A percentile compares a stretch with the other conserved stretches of the same genome.
Conservation (phyloP, 2,329 filamentous ascomycete genomes). For the Xylaria sp. region DNA sequence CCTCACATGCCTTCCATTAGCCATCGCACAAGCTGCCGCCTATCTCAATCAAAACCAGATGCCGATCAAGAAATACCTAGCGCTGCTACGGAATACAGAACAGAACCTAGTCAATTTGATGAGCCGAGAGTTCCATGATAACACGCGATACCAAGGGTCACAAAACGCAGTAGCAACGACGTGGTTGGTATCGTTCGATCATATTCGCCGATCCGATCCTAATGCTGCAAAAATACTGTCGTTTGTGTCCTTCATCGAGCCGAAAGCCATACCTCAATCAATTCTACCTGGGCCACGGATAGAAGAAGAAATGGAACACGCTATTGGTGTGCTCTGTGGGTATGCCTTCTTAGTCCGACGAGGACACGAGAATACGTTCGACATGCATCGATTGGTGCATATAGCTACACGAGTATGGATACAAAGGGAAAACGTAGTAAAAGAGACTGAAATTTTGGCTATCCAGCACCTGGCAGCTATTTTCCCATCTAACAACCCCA, state of each 20-base stretch:
- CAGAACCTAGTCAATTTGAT: slow-evolving; percentile 48
- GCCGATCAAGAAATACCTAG: slow-evolving; percentile 48
- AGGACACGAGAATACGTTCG: slow-evolving; percentile 42
- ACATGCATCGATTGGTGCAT: slow-evolving; percentile 54
- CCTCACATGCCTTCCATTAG: slow-evolving; percentile 54
- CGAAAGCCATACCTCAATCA: slow-evolving; percentile 52
- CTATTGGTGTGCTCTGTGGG: slow-evolving; percentile 48
- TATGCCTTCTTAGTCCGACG: slow-evolving; percentile 49
- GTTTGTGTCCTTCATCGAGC: slow-evolving; percentile 54
- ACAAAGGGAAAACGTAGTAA: slow-evolving; percentile 26
- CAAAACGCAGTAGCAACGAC: slow-evolving; percentile 52
- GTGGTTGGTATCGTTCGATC: slow-evolving; percentile 54
- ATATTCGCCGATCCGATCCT: slow-evolving; percentile 45
- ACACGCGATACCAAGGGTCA: slow-evolving; percentile 45
- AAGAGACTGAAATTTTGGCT: slow-evolving; percentile 8
- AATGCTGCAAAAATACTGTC: slow-evolving; percentile 51
- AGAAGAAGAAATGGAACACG: slow-evolving; percentile 38
- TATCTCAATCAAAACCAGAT: slow-evolving; percentile 52
- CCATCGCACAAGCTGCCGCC: slow-evolving; percentile 55
- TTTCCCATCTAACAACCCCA: slow-evolving; percentile 20
- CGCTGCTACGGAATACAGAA: slow-evolving; percentile 47
- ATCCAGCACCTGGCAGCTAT: slow-evolving; percentile 6
- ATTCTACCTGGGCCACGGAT: slow-evolving; percentile 43
- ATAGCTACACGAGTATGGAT: slow-evolving; percentile 48
- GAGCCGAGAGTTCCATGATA: slow-evolving; percentile 50